A percentile compares a stretch with the other conserved stretches of the same genome.
Evolutionary conservation across 2,329 filamentous ascomycete genomes (phyloP).

Genomic region (Verticillium tricorpus): DNA sequence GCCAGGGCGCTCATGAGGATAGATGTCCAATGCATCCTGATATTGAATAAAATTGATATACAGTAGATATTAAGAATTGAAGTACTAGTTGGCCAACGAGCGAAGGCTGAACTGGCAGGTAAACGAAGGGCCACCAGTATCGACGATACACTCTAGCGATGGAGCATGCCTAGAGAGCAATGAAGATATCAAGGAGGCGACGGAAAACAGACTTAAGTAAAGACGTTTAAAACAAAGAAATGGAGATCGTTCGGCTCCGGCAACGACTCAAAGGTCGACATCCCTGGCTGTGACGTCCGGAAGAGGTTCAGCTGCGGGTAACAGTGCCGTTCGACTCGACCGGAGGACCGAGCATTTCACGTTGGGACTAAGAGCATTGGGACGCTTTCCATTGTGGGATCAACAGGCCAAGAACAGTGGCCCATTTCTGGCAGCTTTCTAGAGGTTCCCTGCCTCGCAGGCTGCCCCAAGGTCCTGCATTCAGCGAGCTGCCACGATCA

Average conservation of each 20-base stretch:
- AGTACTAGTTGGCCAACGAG: not conserved
- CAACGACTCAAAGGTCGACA: not conserved
- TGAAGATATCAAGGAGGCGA: not conserved
- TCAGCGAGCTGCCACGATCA: no score
- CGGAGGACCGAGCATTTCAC: not conserved
- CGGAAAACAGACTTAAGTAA: not conserved
- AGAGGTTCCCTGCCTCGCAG: not conserved
- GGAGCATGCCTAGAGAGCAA: not conserved
- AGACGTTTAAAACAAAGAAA: not conserved
- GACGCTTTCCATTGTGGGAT: not conserved
- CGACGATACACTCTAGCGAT: not conserved
- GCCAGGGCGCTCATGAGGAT: slow-evolving; percentile 18
- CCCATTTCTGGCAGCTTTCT: not conserved
- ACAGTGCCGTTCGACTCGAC: not conserved
- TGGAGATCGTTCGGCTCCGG: not conserved
- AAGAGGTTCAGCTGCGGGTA: not conserved
- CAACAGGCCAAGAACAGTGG: not conserved
- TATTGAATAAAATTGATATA: not conserved
- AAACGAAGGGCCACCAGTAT: not conserved
- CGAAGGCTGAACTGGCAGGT: slow-evolving; percentile 2
- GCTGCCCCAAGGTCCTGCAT: no score
- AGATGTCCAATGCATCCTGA: slow-evolving; percentile 19
- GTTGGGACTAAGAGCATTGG: not conserved
- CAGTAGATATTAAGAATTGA: not conserved
- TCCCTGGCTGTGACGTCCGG: not conserved